These are phyloP conservation scores for Amanita subjunquillea DNA, from an alignment of 768 basidiomycete genomes.

Conservation along the genomic window DNA sequence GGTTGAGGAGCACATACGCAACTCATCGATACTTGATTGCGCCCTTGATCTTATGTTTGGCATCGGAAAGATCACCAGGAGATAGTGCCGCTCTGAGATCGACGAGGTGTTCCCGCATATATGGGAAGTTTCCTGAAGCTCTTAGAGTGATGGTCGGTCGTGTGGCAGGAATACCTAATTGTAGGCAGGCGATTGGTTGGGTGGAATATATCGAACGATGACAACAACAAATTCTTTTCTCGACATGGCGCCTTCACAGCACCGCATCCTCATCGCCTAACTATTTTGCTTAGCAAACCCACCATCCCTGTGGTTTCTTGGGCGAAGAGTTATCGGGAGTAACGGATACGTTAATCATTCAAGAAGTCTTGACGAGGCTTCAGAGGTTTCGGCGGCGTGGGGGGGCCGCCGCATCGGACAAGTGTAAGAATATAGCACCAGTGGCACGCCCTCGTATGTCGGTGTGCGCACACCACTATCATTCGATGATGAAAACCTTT, in stretches of 20 bases:
- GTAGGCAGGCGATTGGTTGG: constrained; percentile 2
- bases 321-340: no score
- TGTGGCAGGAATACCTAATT: constrained; percentile 2
- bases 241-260: constrained; percentile 4
- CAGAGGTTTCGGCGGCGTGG: not conserved
- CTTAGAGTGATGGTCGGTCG: no score
- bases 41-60: not conserved
- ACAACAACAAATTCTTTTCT: not conserved
- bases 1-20: not conserved
- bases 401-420: constrained; percentile 5
- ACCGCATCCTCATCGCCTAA: not conserved
- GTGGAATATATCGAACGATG: not conserved
- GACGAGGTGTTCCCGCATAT: constrained; percentile 7
- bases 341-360: no score
- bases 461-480: not conserved
- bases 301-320: no score
- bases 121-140: not conserved
- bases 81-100: constrained; percentile 1
- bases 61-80: not conserved
- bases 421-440: constrained; percentile 1
- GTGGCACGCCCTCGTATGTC: not conserved
- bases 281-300: no score
- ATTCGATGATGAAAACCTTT: constrained; percentile 4
- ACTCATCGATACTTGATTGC: not conserved
- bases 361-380: not conserved